phyloP scores from a whole-genome alignment of 1,284 basidiomycete species.

The Coniferiporia sulphurascens region DNA sequence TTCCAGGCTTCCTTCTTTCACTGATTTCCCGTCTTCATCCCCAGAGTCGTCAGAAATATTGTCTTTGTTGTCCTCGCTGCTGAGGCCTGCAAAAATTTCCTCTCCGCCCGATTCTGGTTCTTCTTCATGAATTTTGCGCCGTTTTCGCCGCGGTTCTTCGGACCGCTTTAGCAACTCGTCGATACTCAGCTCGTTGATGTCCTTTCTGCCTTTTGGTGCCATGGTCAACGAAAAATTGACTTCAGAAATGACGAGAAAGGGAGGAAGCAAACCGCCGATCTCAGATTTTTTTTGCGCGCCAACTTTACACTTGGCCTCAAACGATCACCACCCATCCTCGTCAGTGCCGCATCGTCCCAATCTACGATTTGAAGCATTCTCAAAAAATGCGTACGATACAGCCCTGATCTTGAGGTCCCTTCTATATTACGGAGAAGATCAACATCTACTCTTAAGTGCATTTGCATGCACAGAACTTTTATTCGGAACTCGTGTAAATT shows the following conservation, averaged over 20 bases:
- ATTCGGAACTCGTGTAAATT: not conserved
- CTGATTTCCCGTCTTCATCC: constrained; percentile 12
- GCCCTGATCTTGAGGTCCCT: not conserved
- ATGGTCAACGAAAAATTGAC: not conserved
- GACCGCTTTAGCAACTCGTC: constrained; percentile 36
- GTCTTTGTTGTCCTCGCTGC: constrained; percentile 21
- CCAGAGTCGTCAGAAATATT: constrained; percentile 1
- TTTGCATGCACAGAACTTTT: not conserved
- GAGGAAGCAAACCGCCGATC: not conserved
- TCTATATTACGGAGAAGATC: not conserved
- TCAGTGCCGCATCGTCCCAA: not conserved
- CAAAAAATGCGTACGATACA: not conserved
- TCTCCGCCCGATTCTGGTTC: not conserved
- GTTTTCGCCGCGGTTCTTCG: constrained; percentile 30
- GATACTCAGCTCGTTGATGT: constrained; percentile 11
- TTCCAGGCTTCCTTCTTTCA: constrained; percentile 18
- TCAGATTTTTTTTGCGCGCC: not conserved
- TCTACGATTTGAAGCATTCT: not conserved
- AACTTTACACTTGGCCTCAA: not conserved
- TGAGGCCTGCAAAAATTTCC: not conserved
- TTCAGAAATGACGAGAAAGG: not conserved
- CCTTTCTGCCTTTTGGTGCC: not conserved
- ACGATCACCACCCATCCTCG: not conserved
- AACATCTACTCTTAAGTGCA: not conserved
- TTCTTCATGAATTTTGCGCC: constrained; percentile 19